Evolutionary conservation across 495 filamentous ascomycete species (phyloP).

Genomic region (Aeminium ludgeri): DNA sequence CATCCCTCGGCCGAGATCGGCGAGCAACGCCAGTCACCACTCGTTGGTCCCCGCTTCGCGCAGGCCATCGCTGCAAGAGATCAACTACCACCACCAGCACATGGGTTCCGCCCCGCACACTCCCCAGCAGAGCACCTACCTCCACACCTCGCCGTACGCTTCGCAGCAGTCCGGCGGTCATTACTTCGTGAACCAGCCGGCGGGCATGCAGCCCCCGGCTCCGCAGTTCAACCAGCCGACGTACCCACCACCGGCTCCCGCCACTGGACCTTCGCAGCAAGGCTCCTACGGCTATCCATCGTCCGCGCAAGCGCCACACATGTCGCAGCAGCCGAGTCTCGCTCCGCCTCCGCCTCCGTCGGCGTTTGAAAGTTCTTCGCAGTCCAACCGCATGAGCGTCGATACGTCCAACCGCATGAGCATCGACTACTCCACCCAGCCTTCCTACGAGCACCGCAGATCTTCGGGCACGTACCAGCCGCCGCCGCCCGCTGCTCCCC

Average conservation of each 20-base stretch:
- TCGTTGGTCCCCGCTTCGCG: slow-evolving; percentile 26
- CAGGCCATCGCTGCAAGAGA: slow-evolving; percentile 30
- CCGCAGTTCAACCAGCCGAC: slow-evolving; percentile 12
- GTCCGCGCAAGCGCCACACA: slow-evolving; percentile 11
- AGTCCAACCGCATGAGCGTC: no score
- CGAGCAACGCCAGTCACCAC: slow-evolving; percentile 47
- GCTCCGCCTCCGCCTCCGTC: slow-evolving; percentile 15
- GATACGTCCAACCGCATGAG: slow-evolving; percentile 11
- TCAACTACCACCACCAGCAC: slow-evolving; percentile 24
- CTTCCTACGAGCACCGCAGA: slow-evolving; percentile 1
- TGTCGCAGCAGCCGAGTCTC: slow-evolving; percentile 1
- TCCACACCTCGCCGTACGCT: slow-evolving; percentile 21
- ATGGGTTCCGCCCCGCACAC: slow-evolving; percentile 22
- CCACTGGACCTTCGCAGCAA: slow-evolving; percentile 5
- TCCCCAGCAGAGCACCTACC: slow-evolving; percentile 19
- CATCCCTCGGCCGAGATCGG: slow-evolving; percentile 47
- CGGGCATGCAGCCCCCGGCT: slow-evolving; percentile 24
- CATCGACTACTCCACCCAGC: slow-evolving; percentile 1
- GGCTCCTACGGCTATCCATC: slow-evolving; percentile 16
- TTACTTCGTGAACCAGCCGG: slow-evolving; percentile 17
- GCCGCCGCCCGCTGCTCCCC: neutral
- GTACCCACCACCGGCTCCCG: slow-evolving; percentile 14
- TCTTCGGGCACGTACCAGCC: no score
- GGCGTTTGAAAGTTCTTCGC: no score
- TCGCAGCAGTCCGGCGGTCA: slow-evolving; percentile 12